Percentiles rank a stretch among this genome's conserved stretches.
These are phyloP conservation scores for Cruciata laevipes DNA, from an alignment of 257 asterid species.

Conservation along the genomic window DNA sequence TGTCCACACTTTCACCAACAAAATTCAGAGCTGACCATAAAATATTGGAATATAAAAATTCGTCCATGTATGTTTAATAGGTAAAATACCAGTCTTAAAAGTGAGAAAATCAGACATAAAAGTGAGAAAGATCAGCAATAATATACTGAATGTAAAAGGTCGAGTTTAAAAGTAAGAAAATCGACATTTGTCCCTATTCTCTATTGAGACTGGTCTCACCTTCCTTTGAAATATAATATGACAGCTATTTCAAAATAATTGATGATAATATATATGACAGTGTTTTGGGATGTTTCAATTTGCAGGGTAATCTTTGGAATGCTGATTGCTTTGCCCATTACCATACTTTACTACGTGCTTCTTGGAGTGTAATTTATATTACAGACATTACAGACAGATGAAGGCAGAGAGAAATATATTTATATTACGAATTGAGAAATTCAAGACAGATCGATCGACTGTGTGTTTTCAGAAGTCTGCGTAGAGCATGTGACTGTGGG, in stretches of 20 bases:
- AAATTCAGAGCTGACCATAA: background rate
- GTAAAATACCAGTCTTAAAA: too few relatives aligned
- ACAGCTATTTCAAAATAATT: too few relatives aligned
- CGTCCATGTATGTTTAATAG: too few relatives aligned
- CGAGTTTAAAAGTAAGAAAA: too few relatives aligned
- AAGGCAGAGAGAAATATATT: background rate
- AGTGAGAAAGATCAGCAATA: too few relatives aligned
- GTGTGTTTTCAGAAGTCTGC: conserved; percentile 35
- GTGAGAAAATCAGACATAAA: too few relatives aligned
- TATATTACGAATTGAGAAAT: conserved; percentile 20
- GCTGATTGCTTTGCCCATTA: conserved; percentile 83
- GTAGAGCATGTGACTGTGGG: conserved; percentile 29
- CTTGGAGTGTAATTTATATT: conserved; percentile 53
- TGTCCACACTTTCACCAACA: background rate
- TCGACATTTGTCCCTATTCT: too few relatives aligned
- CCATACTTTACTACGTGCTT: conserved; percentile 79
- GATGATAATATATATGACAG: background rate
- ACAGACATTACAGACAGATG: conserved; percentile 7
- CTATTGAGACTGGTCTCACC: too few relatives aligned
- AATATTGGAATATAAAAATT: too few relatives aligned
- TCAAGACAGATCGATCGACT: conserved; percentile 25
- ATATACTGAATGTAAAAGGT: too few relatives aligned
- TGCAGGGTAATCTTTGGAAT: conserved; percentile 91
- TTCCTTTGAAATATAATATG: too few relatives aligned
- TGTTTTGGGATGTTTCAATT: background rate